phyloP scores from a whole-genome alignment of 2,329 filamentous ascomycete species.

The Cercospora sp. region DNA sequence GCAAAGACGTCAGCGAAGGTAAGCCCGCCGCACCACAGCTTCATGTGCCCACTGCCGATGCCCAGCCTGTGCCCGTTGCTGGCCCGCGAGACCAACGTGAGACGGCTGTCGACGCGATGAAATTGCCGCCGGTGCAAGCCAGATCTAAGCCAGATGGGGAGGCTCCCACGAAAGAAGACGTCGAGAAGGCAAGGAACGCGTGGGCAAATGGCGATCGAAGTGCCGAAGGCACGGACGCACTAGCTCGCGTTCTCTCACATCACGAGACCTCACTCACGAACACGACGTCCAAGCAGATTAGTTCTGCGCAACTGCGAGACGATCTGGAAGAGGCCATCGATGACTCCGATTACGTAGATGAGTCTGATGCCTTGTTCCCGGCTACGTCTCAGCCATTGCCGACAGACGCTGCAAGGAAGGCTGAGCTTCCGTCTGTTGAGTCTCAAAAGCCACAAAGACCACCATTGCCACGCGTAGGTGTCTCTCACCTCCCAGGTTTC shows the following conservation, averaged over 20 bases:
- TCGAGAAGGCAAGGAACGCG: conserved; percentile 32
- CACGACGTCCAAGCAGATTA: conserved; percentile 18
- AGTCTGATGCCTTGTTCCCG: conserved; percentile 8
- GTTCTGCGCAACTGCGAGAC: conserved; percentile 10
- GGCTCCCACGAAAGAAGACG: conserved; percentile 25
- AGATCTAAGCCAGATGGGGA: conserved; percentile 14
- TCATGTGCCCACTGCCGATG: conserved; percentile 25
- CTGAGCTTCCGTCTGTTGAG: conserved; percentile 21
- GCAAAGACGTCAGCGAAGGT: conserved; percentile 16
- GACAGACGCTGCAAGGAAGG: background rate
- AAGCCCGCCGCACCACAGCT: conserved; percentile 19
- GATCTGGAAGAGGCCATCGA: conserved; percentile 29
- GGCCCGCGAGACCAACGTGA: conserved; percentile 14
- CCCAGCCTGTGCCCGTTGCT: conserved; percentile 21
- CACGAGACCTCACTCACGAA: conserved; percentile 28
- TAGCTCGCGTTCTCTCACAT: conserved; percentile 37
- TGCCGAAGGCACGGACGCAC: conserved; percentile 33
- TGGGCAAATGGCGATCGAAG: conserved; percentile 33
- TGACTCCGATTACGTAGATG: conserved; percentile 28
- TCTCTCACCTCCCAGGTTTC: conserved; percentile 52
- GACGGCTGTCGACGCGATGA: conserved; percentile 1
- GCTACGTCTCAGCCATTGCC: conserved; percentile 4
- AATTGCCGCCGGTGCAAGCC: background rate
- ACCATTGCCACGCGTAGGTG: conserved; percentile 45
- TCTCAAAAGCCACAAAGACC: conserved; percentile 31